phyloP scores from a whole-genome alignment of 2,329 filamentous ascomycete genomes.

The Botrytis cinerea region DNA sequence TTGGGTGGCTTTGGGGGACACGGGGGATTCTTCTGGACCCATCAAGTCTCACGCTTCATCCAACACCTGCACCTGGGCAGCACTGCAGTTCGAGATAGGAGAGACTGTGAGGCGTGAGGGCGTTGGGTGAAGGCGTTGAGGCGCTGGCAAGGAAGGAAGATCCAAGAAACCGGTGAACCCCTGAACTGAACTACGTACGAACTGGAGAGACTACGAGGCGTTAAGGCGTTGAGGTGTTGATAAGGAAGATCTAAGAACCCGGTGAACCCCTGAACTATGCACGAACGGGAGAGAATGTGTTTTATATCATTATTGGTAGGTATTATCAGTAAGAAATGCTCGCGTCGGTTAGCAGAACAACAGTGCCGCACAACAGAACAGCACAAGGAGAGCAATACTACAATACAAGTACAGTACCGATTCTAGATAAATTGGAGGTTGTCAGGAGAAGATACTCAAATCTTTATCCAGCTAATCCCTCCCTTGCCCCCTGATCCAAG shows the following conservation, averaged over 20 bases:
- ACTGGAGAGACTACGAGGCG: background rate
- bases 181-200: too few relatives aligned
- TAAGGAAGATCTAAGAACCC: background rate
- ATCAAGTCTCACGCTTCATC: background rate
- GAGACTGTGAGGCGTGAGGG: too few relatives aligned
- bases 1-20: background rate
- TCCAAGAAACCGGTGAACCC: too few relatives aligned
- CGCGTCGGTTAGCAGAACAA: background rate
- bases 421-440: background rate
- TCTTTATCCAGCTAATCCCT: background rate
- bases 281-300: background rate
- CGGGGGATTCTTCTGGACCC: background rate
- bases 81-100: too few relatives aligned
- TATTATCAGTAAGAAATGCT: background rate
- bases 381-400: background rate
- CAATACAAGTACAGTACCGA: background rate
- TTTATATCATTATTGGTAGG: background rate
- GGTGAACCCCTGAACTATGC: background rate
- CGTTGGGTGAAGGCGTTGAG: background rate
- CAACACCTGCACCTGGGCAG: background rate
- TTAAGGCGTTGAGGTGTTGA: background rate
- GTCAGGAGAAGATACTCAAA: background rate
- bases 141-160: background rate
- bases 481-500: slow-evolving; percentile 1
- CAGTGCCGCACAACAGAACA: background rate